phyloP scores from a whole-genome alignment of 2,329 filamentous ascomycete genomes.

The Pestalotiopsis sp. region DNA sequence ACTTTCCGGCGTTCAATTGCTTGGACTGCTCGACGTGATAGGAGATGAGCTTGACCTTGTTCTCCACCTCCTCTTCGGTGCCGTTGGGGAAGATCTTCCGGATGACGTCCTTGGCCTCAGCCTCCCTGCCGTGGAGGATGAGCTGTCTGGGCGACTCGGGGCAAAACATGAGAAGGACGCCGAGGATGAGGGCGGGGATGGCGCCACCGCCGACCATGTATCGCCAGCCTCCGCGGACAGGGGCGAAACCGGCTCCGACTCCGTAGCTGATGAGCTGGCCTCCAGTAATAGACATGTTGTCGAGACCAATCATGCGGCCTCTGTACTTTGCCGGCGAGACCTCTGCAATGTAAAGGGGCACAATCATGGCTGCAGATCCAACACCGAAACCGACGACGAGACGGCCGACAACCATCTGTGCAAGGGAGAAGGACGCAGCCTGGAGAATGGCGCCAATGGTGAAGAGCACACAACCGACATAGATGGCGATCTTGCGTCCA shows the following conservation, averaged over 20 bases:
- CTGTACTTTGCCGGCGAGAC: conserved; percentile 20
- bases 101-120: conserved; percentile 3
- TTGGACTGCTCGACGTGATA: conserved; percentile 8
- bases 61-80: conserved; percentile 5
- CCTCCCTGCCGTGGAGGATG: not conserved
- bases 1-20: not conserved
- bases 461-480: conserved; percentile 41
- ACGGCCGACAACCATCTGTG: conserved; percentile 45
- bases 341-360: conserved; percentile 26
- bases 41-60: conserved; percentile 4
- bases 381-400: conserved; percentile 51
- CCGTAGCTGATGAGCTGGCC: conserved; percentile 8
- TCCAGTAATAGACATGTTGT: conserved; percentile 18
- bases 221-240: not conserved
- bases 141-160: conserved; percentile 9
- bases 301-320: conserved; percentile 23
- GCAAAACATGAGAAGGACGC: conserved; percentile 4
- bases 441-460: conserved; percentile 38
- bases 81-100: conserved; percentile 3
- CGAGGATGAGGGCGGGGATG: conserved; percentile 2
- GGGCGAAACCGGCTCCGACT: conserved; percentile 4
- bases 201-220: conserved; percentile 10
- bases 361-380: conserved; percentile 49
- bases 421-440: conserved; percentile 36
- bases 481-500: conserved; percentile 42